These are phyloP conservation scores for Jacaranda copaia DNA, from an alignment of 257 asterid genomes.

Conservation along the genomic window DNA sequence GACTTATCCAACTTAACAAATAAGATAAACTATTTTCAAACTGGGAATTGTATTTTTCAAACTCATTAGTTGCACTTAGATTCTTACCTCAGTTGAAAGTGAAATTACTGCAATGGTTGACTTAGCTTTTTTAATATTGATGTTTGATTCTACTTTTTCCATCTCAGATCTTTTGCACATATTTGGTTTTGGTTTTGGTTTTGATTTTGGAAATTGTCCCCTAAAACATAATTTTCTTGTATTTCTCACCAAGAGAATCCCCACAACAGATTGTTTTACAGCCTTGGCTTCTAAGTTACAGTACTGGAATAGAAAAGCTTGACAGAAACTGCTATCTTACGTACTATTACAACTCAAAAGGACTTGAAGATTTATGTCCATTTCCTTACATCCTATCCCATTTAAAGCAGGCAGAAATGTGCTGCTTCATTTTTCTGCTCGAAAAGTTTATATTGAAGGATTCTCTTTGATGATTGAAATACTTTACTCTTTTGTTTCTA, in stretches of 20 bases:
- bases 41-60: neutral
- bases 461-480: constrained; percentile 23
- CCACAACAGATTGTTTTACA: neutral
- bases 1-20: neutral
- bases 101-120: neutral
- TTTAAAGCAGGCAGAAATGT: constrained; percentile 8
- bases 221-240: constrained; percentile 20
- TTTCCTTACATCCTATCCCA: neutral
- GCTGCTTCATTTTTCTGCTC: constrained; percentile 11
- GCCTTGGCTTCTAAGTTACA: constrained; percentile 6
- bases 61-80: constrained; percentile 1
- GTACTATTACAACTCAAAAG: neutral
- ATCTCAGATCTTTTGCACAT: neutral
- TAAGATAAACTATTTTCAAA: constrained; percentile 23
- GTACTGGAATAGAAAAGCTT: constrained; percentile 8
- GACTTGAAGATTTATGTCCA: neutral
- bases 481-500: neutral
- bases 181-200: constrained; percentile 25
- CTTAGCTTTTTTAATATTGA: constrained; percentile 5
- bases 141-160: constrained; percentile 23
- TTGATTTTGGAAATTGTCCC: neutral
- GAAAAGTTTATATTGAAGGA: neutral
- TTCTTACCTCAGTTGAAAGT: constrained; percentile 25
- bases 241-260: neutral
- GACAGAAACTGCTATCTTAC: neutral